A percentile compares a stretch with the other conserved stretches of the same genome.
phyloP scores from a whole-genome alignment of 2,329 filamentous ascomycete species.

The Diplodia sapinea region DNA sequence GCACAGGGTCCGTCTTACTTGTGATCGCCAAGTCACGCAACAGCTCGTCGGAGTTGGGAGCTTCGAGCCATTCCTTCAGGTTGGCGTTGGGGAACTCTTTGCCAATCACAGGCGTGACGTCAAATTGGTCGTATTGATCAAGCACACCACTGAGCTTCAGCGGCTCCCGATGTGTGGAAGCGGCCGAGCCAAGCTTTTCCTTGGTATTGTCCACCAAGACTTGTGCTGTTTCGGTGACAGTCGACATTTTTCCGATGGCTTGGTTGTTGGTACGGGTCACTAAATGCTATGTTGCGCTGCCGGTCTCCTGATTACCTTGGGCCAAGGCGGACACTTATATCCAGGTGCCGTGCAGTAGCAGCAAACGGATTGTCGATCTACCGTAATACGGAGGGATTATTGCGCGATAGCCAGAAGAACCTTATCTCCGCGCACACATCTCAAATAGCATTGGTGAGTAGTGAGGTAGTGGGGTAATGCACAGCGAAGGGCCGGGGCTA shows the following conservation, averaged over 20 bases:
- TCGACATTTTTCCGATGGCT: not conserved
- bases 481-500: not conserved
- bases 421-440: not conserved
- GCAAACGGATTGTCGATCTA: not conserved
- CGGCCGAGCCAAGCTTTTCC: constrained; percentile 2
- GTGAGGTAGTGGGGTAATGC: constrained; percentile 3
- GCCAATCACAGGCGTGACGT: constrained; percentile 67
- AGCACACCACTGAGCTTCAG: constrained; percentile 59
- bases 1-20: constrained; percentile 36
- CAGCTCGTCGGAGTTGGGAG: constrained; percentile 66
- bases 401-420: not conserved
- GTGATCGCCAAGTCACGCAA: constrained; percentile 65
- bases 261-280: not conserved
- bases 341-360: no score
- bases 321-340: not conserved
- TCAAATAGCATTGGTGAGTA: constrained; percentile 1
- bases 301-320: not conserved
- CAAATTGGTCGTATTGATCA: constrained; percentile 61
- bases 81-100: constrained; percentile 64
- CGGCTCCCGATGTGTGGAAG: constrained; percentile 41
- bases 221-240: constrained; percentile 1
- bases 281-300: not conserved
- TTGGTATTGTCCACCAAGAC: constrained; percentile 17
- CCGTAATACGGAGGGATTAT: constrained; percentile 4
- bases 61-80: constrained; percentile 67